Evolutionary conservation across 306 rosid genomes (phyloP).

Genomic region (Cyclanthera cordifolia): DNA sequence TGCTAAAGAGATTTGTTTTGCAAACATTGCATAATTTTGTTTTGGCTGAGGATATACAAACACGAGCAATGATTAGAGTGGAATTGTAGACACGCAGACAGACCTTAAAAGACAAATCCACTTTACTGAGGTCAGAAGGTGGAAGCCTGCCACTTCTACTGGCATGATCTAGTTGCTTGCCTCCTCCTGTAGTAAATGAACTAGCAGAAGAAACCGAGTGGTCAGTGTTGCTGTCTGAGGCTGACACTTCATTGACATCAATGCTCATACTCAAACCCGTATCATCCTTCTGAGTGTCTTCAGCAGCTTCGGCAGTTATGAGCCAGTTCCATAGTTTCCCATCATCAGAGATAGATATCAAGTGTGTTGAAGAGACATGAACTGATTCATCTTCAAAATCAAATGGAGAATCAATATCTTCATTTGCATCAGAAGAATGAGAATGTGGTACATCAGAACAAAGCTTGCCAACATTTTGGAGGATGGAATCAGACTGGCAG

Average conservation of each 20-base stretch:
- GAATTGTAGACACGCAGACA: constrained; percentile 14
- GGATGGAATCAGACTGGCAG: constrained; percentile 68
- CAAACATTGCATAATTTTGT: not conserved
- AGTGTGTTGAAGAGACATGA: constrained; percentile 51
- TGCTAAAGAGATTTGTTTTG: not conserved
- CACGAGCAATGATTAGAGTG: not conserved
- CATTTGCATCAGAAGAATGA: constrained; percentile 38
- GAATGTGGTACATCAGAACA: constrained; percentile 55
- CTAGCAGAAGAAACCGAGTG: constrained; percentile 26
- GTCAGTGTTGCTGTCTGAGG: constrained; percentile 27
- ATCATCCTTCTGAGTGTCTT: constrained; percentile 38
- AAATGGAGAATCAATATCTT: constrained; percentile 81
- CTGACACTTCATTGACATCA: constrained; percentile 23
- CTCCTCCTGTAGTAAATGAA: constrained; percentile 26
- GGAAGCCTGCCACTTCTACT: constrained; percentile 26
- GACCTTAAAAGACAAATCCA: constrained; percentile 55
- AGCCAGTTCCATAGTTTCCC: constrained; percentile 97
- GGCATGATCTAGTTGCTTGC: constrained; percentile 29
- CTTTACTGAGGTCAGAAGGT: constrained; percentile 30
- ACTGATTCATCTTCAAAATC: constrained; percentile 49
- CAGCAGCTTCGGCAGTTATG: constrained; percentile 56
- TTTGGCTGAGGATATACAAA: not conserved
- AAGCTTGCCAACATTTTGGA: constrained; percentile 53
- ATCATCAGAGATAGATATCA: constrained; percentile 89
- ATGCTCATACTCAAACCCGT: constrained; percentile 28